Evolutionary conservation across 1,284 basidiomycete species (phyloP).

Genomic region (Lentinula novae-zelandiae): DNA sequence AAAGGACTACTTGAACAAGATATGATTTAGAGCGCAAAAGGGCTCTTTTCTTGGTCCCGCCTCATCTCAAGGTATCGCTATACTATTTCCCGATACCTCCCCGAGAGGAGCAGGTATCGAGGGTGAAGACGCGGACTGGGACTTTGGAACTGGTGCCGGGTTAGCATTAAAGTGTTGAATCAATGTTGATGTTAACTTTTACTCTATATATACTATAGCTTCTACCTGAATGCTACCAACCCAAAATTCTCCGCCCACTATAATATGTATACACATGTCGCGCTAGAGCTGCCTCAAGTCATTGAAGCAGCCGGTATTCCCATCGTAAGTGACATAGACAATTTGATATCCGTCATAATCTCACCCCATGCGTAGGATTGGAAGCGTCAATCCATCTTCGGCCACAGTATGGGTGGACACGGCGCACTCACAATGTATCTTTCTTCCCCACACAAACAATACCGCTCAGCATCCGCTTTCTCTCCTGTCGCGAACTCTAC

Average conservation of each 20-base stretch:
- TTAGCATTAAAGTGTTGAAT: background rate
- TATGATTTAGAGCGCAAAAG: slow-evolving; percentile 71
- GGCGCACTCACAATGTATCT: slow-evolving; percentile 94
- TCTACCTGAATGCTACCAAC: slow-evolving; percentile 88
- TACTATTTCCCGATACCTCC: slow-evolving; percentile 96
- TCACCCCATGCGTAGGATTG: slow-evolving; percentile 47
- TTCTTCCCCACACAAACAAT: slow-evolving; percentile 63
- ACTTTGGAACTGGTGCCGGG: slow-evolving; percentile 92
- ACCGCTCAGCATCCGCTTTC: slow-evolving; percentile 91
- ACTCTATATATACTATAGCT: slow-evolving; percentile 27
- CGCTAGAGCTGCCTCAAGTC: slow-evolving; percentile 77
- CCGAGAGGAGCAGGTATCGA: slow-evolving; percentile 90
- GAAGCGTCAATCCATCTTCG: slow-evolving; percentile 75
- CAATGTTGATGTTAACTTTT: background rate
- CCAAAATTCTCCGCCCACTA: slow-evolving; percentile 82
- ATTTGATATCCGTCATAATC: background rate
- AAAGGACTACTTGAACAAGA: background rate
- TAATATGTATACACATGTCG: slow-evolving; percentile 87
- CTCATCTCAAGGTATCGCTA: slow-evolving; percentile 79
- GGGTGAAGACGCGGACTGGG: slow-evolving; percentile 87
- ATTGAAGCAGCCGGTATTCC: slow-evolving; percentile 70
- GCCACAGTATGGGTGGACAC: slow-evolving; percentile 91
- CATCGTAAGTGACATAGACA: slow-evolving; percentile 42
- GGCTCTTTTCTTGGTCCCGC: slow-evolving; percentile 82
- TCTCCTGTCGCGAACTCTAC: slow-evolving; percentile 91